These are phyloP conservation scores for Cytospora mali DNA, from an alignment of 2,329 filamentous ascomycete species.

Conservation along the genomic window DNA sequence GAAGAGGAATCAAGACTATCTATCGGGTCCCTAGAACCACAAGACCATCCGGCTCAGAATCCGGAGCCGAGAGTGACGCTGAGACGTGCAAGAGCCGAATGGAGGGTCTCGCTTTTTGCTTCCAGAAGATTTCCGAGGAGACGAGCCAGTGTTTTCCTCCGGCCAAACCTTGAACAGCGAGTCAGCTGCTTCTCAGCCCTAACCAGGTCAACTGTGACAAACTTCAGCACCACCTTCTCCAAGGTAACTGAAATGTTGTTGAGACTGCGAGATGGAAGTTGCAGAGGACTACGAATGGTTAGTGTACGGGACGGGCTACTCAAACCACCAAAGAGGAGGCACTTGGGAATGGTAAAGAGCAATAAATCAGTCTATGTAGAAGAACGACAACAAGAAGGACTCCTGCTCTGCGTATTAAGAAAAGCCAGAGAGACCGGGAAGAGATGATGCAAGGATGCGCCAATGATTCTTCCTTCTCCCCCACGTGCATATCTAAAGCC, in stretches of 20 bases:
- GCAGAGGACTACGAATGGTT: background rate
- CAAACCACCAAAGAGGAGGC: slow-evolving; percentile 9
- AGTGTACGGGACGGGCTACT: background rate
- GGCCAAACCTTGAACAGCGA: background rate
- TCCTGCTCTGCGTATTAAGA: slow-evolving; percentile 24
- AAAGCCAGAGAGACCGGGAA: slow-evolving; percentile 19
- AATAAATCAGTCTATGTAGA: slow-evolving; percentile 29
- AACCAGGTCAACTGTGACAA: background rate
- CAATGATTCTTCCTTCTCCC: slow-evolving; percentile 19
- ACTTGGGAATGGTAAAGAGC: slow-evolving; percentile 12
- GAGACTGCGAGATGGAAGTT: background rate
- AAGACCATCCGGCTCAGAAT: background rate
- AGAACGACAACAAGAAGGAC: slow-evolving; percentile 26
- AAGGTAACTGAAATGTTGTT: background rate
- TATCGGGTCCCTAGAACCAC: too few relatives aligned
- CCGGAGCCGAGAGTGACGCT: background rate
- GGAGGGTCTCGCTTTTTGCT: slow-evolving; percentile 16
- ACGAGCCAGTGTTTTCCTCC: background rate
- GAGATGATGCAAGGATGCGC: slow-evolving; percentile 24
- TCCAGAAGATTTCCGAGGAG: slow-evolving; percentile 10
- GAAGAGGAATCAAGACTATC: too few relatives aligned
- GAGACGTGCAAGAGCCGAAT: slow-evolving; percentile 1
- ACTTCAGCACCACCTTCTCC: background rate
- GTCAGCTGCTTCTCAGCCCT: background rate
- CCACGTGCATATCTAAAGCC: slow-evolving; percentile 21